Evolutionary conservation across 768 basidiomycete genomes (phyloP).

Genomic region (Phanerochaete sordida): DNA sequence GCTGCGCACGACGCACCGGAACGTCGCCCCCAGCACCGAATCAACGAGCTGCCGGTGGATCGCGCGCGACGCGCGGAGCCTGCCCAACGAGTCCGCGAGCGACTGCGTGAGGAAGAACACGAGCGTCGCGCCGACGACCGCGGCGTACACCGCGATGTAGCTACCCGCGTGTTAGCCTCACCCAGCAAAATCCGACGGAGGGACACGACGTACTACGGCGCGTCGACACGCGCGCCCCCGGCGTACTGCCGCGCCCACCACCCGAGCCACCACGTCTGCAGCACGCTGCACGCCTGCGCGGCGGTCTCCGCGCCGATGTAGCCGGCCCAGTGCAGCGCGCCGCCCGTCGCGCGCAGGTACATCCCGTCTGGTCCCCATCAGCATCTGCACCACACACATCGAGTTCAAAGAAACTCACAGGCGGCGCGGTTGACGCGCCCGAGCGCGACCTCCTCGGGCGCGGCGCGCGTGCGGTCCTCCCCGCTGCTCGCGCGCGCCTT

Average conservation of each 20-base stretch:
- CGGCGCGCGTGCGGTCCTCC: conserved; percentile 48
- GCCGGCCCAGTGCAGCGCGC: conserved; percentile 30
- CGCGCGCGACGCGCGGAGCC: conserved; percentile 47
- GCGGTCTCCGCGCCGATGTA: conserved; percentile 10
- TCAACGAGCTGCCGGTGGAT: conserved; percentile 52
- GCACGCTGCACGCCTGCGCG: conserved; percentile 17
- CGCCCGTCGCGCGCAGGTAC: conserved; percentile 28
- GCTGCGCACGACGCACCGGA: too few relatives aligned
- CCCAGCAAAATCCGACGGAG: not conserved
- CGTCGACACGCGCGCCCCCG: conserved; percentile 25
- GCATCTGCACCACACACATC: not conserved
- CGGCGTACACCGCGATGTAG: conserved; percentile 43
- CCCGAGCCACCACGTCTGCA: conserved; percentile 41
- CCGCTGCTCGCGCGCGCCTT: not conserved
- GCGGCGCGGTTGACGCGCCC: conserved; percentile 52
- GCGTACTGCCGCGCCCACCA: conserved; percentile 41
- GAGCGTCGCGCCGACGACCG: conserved; percentile 26
- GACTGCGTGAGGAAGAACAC: not conserved
- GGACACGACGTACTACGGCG: conserved; percentile 27
- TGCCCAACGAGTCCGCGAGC: conserved; percentile 38
- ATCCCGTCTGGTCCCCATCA: conserved; percentile 26
- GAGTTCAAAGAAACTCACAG: conserved; percentile 13
- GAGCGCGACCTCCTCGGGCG: conserved; percentile 58
- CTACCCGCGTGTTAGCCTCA: conserved; percentile 33
- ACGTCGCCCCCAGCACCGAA: conserved; percentile 54